Evolutionary conservation across 768 basidiomycete species (phyloP).

Genomic region (Favolaschia claudopus): DNA sequence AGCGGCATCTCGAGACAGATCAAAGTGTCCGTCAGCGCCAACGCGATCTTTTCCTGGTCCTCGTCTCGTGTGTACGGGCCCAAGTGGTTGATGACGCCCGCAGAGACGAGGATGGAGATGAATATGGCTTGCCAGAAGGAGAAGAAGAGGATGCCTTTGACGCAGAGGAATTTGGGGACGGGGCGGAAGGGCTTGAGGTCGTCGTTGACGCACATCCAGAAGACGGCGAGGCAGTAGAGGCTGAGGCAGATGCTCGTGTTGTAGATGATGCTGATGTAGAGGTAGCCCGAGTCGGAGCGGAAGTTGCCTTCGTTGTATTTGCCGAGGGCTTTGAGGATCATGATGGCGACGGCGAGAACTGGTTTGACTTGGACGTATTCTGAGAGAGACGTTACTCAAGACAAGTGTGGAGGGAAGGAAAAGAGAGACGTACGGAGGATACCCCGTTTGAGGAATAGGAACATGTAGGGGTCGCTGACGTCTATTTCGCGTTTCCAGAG

Average conservation of each 20-base stretch:
- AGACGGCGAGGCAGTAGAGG: constrained; percentile 93
- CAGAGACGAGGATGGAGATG: constrained; percentile 89
- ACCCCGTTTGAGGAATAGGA: constrained; percentile 93
- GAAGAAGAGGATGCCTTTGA: constrained; percentile 98
- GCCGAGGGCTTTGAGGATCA: constrained; percentile 85
- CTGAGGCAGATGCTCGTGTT: constrained; percentile 82
- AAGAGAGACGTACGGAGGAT: constrained; percentile 74
- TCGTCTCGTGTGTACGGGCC: constrained; percentile 90
- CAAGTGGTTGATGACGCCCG: constrained; percentile 75
- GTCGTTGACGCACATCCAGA: constrained; percentile 92
- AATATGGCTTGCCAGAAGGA: constrained; percentile 96
- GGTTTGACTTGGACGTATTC: constrained; percentile 99
- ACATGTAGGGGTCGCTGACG: constrained; percentile 93
- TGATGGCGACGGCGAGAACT: constrained; percentile 80
- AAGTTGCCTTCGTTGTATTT: constrained; percentile 93
- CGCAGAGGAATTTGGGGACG: constrained; percentile 96
- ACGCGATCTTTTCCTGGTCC: constrained; percentile 69
- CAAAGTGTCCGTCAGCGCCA: constrained; percentile 88
- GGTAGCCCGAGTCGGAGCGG: constrained; percentile 84
- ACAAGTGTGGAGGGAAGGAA: neutral
- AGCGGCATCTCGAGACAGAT: constrained; percentile 98
- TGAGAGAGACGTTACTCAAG: constrained; percentile 43
- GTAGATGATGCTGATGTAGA: constrained; percentile 89
- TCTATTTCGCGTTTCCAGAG: constrained; percentile 89
- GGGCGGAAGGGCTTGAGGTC: constrained; percentile 93